These are phyloP conservation scores for Chlorociboria aeruginascens DNA, from an alignment of 495 filamentous ascomycete species.

Conservation along the genomic window DNA sequence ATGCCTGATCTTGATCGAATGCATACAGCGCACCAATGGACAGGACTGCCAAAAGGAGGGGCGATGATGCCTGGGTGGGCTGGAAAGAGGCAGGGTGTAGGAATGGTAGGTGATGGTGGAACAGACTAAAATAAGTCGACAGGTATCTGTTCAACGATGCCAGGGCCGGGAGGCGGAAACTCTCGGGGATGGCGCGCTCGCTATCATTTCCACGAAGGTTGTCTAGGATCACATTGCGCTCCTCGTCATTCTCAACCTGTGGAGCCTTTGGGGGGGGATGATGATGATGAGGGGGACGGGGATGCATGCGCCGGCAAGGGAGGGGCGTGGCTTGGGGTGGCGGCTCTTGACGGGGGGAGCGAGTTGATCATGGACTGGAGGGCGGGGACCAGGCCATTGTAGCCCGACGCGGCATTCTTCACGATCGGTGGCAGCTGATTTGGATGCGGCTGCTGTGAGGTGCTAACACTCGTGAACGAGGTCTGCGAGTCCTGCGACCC, in stretches of 20 bases:
- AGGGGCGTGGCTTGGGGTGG: conserved; percentile 70
- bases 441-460: conserved; percentile 37
- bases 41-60: conserved; percentile 78
- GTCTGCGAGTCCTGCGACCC: conserved; percentile 55
- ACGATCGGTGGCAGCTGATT: conserved; percentile 54
- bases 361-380: conserved; percentile 60
- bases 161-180: conserved; percentile 75
- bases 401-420: conserved; percentile 46
- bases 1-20: conserved; percentile 90
- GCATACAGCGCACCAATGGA: conserved; percentile 95
- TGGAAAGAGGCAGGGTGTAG: conserved; percentile 87
- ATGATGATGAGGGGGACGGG: background rate
- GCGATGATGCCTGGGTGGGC: conserved; percentile 61
- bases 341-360: conserved; percentile 54
- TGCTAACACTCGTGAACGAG: conserved; percentile 42
- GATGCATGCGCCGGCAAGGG: conserved; percentile 27
- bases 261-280: conserved; percentile 37
- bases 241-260: conserved; percentile 62
- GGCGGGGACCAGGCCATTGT: conserved; percentile 46
- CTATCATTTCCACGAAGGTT: conserved; percentile 70
- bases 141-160: conserved; percentile 77
- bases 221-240: conserved; percentile 70
- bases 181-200: conserved; percentile 73
- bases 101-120: conserved; percentile 95
- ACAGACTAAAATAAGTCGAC: conserved; percentile 91